These are phyloP conservation scores for Kurtzmaniella cleridarum DNA, from an alignment of 805 yeast species.

Conservation along the genomic window DNA sequence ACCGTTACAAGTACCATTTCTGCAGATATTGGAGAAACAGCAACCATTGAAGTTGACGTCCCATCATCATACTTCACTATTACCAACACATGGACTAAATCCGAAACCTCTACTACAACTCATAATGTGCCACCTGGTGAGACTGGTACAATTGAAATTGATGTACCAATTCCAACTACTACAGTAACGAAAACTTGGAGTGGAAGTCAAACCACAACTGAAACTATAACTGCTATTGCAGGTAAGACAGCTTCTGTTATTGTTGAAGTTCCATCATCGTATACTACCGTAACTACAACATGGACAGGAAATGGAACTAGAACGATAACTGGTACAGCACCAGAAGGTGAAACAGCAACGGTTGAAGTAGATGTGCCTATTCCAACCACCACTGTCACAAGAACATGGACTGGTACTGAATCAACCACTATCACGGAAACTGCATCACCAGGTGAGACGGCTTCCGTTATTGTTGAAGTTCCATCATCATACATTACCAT, in stretches of 20 bases:
- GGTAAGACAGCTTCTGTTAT: constrained; percentile 5
- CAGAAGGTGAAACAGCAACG: constrained; percentile 5
- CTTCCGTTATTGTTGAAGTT: constrained; percentile 10
- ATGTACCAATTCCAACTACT: constrained; percentile 1
- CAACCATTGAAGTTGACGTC: constrained; percentile 2
- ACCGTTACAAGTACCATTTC: constrained; percentile 3
- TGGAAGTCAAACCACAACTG: constrained; percentile 3
- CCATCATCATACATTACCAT: constrained; percentile 3
- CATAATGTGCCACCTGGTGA: constrained; percentile 4
- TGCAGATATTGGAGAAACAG: not conserved
- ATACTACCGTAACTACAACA: constrained; percentile 3
- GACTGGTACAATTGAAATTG: constrained; percentile 1
- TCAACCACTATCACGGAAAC: constrained; percentile 5
- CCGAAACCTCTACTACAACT: not conserved
- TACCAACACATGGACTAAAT: not conserved
- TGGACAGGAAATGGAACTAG: constrained; percentile 7
- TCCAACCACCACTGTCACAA: not conserved
- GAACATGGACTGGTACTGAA: constrained; percentile 3
- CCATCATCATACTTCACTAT: not conserved
- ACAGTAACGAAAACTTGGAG: constrained; percentile 5
- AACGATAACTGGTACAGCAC: constrained; percentile 3
- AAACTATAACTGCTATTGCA: not conserved
- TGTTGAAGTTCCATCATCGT: constrained; percentile 8
- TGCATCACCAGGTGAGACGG: constrained; percentile 7
- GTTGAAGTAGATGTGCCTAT: constrained; percentile 6